These are phyloP conservation scores for Delonix regia DNA, from an alignment of 306 rosid genomes.

Conservation along the genomic window DNA sequence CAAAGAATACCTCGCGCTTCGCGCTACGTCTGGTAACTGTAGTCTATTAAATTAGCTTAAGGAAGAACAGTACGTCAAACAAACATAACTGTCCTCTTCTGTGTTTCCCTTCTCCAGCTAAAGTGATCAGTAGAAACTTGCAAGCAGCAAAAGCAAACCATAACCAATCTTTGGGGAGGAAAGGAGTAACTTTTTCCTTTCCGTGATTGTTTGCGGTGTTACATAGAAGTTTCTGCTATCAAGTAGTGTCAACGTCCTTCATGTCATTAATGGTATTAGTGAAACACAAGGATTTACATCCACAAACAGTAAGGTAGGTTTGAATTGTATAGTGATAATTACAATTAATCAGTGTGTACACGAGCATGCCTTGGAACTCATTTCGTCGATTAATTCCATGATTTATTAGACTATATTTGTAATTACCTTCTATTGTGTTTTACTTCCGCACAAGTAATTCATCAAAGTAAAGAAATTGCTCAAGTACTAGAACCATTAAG, in stretches of 20 bases:
- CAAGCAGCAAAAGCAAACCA: neutral
- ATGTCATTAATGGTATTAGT: neutral
- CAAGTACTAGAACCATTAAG: neutral
- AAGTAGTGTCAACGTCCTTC: neutral
- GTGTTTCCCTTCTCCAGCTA: constrained; percentile 6
- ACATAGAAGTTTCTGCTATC: neutral
- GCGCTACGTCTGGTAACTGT: neutral
- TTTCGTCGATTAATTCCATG: neutral
- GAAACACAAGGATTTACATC: neutral
- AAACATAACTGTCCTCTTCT: neutral
- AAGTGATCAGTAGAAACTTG: neutral
- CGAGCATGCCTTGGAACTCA: neutral
- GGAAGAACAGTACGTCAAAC: neutral
- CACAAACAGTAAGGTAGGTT: neutral
- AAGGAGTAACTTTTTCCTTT: neutral
- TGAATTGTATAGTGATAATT: neutral
- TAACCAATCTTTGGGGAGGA: neutral
- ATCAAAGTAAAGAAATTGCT: neutral
- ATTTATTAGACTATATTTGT: neutral
- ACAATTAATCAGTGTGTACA: neutral
- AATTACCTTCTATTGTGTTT: neutral
- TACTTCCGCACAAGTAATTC: neutral
- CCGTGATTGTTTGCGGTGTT: neutral
- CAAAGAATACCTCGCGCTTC: neutral
- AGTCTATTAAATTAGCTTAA: neutral